Conservation (phyloP, 2,329 filamentous ascomycete species). For the Diaporthe sp. region DNA sequence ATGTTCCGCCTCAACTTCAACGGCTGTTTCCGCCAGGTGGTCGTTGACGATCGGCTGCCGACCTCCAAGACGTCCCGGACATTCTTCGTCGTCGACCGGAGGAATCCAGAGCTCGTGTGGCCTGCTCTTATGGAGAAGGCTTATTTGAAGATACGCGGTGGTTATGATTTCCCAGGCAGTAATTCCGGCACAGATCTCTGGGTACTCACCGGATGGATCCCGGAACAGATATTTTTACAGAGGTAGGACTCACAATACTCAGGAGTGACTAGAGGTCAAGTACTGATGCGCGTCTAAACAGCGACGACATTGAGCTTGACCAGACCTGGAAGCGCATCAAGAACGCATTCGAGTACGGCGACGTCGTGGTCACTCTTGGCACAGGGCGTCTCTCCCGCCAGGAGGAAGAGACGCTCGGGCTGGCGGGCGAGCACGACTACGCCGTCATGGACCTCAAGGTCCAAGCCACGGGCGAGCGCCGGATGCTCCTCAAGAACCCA, state of each 20-base stretch:
- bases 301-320: conserved; percentile 83
- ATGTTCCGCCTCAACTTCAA: conserved; percentile 96
- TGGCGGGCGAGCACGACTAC: conserved; percentile 94
- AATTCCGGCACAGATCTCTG: conserved; percentile 97
- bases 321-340: conserved; percentile 84
- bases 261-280: too few species aligned
- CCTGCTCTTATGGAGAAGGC: conserved; percentile 95
- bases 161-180: conserved; percentile 97
- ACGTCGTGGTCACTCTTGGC: conserved; percentile 90
- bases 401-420: conserved; percentile 84
- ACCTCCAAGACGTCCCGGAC: conserved; percentile 80
- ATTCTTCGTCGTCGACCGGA: conserved; percentile 89
- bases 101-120: conserved; percentile 87
- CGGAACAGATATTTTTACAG: conserved; percentile 93
- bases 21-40: conserved; percentile 87
- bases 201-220: conserved; percentile 95
- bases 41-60: conserved; percentile 91
- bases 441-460: conserved; percentile 83
- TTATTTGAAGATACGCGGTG: conserved; percentile 93
- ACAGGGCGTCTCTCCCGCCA: conserved; percentile 84
- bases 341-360: conserved; percentile 80
- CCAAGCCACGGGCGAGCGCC: conserved; percentile 71
- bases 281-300: conserved; percentile 48
- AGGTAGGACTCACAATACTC: conserved; percentile 57
- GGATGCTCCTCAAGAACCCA: conserved; percentile 92